Conservation (phyloP, 441 rosid genomes). For the Euphorbia celastroides region DNA sequence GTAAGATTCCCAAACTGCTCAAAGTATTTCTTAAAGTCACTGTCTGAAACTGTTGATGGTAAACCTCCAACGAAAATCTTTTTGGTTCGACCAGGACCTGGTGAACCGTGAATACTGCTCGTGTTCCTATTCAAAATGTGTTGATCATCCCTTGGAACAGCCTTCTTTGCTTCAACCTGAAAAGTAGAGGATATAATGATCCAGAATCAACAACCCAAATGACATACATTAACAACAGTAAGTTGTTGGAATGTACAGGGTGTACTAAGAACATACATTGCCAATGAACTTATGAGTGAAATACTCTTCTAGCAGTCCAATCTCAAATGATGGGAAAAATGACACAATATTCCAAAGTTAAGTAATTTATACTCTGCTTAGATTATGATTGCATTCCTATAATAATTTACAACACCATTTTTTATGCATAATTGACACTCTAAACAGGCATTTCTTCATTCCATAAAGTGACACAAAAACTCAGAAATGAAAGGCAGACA, state of each 20-base stretch:
- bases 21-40: constrained; percentile 81
- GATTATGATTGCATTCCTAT: background rate
- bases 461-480: constrained; percentile 5
- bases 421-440: background rate
- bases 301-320: no score
- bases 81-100: constrained; percentile 80
- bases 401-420: constrained; percentile 9
- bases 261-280: no score
- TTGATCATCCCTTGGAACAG: constrained; percentile 96
- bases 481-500: constrained; percentile 1
- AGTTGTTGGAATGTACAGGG: no score
- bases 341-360: background rate
- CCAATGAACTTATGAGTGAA: no score
- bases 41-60: constrained; percentile 84
- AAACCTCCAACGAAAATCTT: constrained; percentile 96
- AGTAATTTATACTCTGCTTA: background rate
- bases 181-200: constrained; percentile 14
- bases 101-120: constrained; percentile 73
- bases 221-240: no score
- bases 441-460: background rate
- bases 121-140: constrained; percentile 54
- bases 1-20: constrained; percentile 87
- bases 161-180: constrained; percentile 96
- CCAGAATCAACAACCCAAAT: no score
- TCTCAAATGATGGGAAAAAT: constrained; percentile 10